phyloP scores from a whole-genome alignment of 345 rosid species.

The Syzygium jambos region DNA sequence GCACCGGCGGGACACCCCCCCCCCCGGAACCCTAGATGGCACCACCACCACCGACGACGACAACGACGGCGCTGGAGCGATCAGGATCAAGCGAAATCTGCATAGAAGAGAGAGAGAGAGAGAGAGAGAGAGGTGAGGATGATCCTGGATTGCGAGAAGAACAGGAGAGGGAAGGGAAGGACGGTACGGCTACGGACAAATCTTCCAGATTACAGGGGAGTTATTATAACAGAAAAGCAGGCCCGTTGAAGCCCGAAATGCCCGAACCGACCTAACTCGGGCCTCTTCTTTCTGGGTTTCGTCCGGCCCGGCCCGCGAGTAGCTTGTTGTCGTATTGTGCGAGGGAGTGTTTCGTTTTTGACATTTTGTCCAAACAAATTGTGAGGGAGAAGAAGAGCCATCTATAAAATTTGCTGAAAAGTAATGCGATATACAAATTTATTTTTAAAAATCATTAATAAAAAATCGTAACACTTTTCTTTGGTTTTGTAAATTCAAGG shows the following conservation, averaged over 20 bases:
- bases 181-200: not conserved
- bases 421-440: not conserved
- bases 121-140: not conserved
- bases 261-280: not conserved
- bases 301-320: not conserved
- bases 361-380: not conserved
- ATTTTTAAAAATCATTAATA: not conserved
- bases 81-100: not conserved
- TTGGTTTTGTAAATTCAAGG: not conserved
- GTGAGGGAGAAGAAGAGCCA: not conserved
- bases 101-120: not conserved
- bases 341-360: not conserved
- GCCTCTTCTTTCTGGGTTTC: not conserved
- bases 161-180: not conserved
- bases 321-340: not conserved
- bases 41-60: not conserved
- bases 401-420: not conserved
- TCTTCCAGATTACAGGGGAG: not conserved
- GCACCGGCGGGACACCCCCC: not conserved
- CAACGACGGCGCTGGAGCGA: not conserved
- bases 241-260: not conserved
- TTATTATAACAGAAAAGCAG: not conserved
- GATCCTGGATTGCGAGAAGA: not conserved
- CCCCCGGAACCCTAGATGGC: not conserved
- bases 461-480: not conserved